A percentile compares a stretch with the other conserved stretches of the same genome.
Conservation (phyloP, 169 alveolate genomes). For the Plasmodium gallinaceum region DNA sequence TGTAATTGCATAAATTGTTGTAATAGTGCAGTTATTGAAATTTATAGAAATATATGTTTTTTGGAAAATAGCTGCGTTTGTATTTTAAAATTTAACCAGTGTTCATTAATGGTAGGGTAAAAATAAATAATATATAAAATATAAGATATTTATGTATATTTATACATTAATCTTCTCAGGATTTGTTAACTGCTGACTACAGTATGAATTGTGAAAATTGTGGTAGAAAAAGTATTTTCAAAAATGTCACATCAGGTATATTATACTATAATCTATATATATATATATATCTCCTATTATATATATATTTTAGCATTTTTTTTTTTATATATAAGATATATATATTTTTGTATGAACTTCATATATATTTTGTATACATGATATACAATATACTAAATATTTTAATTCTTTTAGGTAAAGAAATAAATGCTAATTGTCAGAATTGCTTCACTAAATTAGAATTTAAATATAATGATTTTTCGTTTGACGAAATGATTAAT, state of each 20-base stretch:
- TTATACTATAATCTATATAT: neutral
- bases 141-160: neutral
- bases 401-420: slow-evolving; percentile 37
- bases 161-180: slow-evolving; percentile 29
- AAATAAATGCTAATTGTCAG: slow-evolving; percentile 47
- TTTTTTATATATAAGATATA: neutral
- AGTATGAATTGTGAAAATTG: slow-evolving; percentile 60
- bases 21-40: slow-evolving; percentile 43
- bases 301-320: neutral
- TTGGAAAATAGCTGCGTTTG: slow-evolving; percentile 64
- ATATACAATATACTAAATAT: neutral
- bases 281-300: neutral
- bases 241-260: slow-evolving; percentile 67
- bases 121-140: slow-evolving; percentile 8
- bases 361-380: neutral
- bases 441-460: slow-evolving; percentile 61
- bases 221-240: slow-evolving; percentile 54
- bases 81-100: slow-evolving; percentile 59
- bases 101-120: slow-evolving; percentile 61
- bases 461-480: slow-evolving; percentile 42
- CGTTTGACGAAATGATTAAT: slow-evolving; percentile 45
- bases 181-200: slow-evolving; percentile 41
- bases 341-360: neutral
- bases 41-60: slow-evolving; percentile 65
- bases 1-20: slow-evolving; percentile 50